Evolutionary conservation across 1,139 yeast genomes (phyloP), one percentile per base, ranked within the genome.

Genomic region (Pichia sp.): DNA sequence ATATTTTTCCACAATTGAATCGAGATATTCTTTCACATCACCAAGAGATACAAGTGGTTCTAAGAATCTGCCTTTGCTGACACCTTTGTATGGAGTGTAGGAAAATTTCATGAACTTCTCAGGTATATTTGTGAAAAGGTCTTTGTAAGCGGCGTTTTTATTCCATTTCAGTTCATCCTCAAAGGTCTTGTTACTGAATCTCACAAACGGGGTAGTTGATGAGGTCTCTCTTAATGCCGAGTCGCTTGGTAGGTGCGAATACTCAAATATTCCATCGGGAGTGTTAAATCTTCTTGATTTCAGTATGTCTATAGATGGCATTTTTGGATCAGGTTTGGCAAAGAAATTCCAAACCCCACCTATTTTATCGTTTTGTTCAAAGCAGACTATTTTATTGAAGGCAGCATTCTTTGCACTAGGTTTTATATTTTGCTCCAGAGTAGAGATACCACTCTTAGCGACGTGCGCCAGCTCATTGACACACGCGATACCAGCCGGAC

Each of bases 401-500:
- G 46, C 41, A 1, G 39, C 35, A 32, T 67, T 68, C 31, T 59
- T 5, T 6, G 6, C 3, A 3, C 8, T 50, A 1, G 42, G 44
- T 25, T 21, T 35, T 6, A 14, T 3, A 3, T 64, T 44, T 9
- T 26, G 12, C 19, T 44, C 44, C 3, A 38, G 10, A n/a, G 41
- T 32, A 7, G 44, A 37, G 17, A 38, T 27, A 12, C 47, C 49
- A 16, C 30, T 13, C 16, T 22, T 24, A 10, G 44, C 29, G n/a
- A 45, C 40, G 30, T 47, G 48, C 1, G 37, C 33, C 7, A 70
- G 47, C 5, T 63, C 45, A 38, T 69, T 72, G 12, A 69, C 52
- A 0, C 63, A 56, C 23, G 69, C 59, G 11, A 72, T 69, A 4
- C 75, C 75, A 1, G 72, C 64, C 4, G 76, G 74, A 2, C 77